A percentile compares a stretch with the other conserved stretches of the same genome.
These are phyloP conservation scores for Eucalyptus dawsonii DNA, from an alignment of 345 rosid species.

Conservation along the genomic window DNA sequence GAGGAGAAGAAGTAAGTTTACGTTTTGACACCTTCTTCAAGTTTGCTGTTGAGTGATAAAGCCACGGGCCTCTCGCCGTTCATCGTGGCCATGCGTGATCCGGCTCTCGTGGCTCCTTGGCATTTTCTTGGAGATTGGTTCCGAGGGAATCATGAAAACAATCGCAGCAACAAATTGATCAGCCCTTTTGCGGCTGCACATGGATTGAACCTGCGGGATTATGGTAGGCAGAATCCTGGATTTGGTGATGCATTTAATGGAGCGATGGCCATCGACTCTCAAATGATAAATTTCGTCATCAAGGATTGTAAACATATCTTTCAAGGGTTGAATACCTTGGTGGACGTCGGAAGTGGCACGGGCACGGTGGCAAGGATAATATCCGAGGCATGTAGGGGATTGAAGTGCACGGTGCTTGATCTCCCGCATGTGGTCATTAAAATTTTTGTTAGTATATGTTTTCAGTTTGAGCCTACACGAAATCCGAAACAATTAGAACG, in stretches of 20 bases:
- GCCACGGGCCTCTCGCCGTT: constrained; percentile 15
- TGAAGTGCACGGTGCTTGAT: constrained; percentile 33
- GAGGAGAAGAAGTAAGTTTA: constrained; percentile 2
- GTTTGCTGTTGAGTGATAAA: constrained; percentile 12
- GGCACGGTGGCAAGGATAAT: constrained; percentile 23
- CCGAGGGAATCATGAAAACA: neutral
- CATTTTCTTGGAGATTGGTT: constrained; percentile 17
- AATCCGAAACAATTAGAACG: neutral
- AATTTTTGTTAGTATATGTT: neutral
- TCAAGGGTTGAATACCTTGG: constrained; percentile 19
- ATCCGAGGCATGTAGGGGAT: constrained; percentile 3
- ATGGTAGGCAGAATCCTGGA: neutral
- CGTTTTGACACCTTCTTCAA: constrained; percentile 19
- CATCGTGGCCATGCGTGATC: constrained; percentile 9
- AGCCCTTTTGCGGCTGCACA: constrained; percentile 16
- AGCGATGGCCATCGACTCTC: constrained; percentile 34
- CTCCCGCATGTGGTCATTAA: constrained; percentile 19
- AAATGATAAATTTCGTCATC: constrained; percentile 9
- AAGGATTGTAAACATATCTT: constrained; percentile 17
- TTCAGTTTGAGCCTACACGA: neutral
- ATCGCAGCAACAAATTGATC: neutral
- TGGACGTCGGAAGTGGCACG: constrained; percentile 39
- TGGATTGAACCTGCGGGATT: constrained; percentile 14
- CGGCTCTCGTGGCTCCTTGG: constrained; percentile 9
- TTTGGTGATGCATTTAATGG: constrained; percentile 2